Percentiles rank a stretch among this genome's conserved stretches.
Evolutionary conservation across 305 asterid genomes (phyloP).

Genomic region (Solanum hybrid): DNA sequence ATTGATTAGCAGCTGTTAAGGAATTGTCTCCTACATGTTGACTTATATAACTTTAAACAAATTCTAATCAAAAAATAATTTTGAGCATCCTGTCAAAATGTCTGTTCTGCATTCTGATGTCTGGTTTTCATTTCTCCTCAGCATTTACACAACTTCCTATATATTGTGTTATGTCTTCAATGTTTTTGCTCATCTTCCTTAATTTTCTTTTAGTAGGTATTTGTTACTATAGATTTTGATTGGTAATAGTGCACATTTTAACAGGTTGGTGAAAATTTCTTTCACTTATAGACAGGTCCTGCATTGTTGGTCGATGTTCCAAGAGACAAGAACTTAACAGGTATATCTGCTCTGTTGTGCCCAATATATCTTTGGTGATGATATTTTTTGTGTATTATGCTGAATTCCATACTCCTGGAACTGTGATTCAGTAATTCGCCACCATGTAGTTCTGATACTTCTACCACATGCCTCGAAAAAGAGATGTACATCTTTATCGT

Average conservation of each 20-base stretch:
- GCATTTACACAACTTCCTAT: neutral
- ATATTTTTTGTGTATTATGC: neutral
- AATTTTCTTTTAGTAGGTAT: neutral
- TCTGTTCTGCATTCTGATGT: neutral
- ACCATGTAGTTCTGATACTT: too few relatives aligned
- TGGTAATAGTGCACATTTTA: neutral
- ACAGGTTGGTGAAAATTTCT: neutral
- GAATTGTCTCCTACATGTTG: neutral
- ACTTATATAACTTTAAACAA: neutral
- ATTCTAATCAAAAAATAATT: too few relatives aligned
- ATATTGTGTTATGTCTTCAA: neutral
- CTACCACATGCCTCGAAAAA: too few relatives aligned
- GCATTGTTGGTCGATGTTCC: conserved; percentile 87
- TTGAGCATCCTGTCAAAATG: neutral
- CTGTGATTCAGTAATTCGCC: too few relatives aligned
- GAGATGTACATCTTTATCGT: too few relatives aligned
- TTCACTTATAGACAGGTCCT: conserved; percentile 44
- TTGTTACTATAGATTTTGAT: neutral
- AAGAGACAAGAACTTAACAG: conserved; percentile 74
- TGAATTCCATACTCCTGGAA: neutral
- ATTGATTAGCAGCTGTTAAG: neutral
- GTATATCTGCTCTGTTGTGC: conserved; percentile 17
- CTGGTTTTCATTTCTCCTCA: neutral
- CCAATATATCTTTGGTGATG: neutral
- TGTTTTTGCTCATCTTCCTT: neutral